These are phyloP conservation scores for Acrodontium crateriforme DNA, from an alignment of 2,329 filamentous ascomycete genomes.

Conservation along the genomic window DNA sequence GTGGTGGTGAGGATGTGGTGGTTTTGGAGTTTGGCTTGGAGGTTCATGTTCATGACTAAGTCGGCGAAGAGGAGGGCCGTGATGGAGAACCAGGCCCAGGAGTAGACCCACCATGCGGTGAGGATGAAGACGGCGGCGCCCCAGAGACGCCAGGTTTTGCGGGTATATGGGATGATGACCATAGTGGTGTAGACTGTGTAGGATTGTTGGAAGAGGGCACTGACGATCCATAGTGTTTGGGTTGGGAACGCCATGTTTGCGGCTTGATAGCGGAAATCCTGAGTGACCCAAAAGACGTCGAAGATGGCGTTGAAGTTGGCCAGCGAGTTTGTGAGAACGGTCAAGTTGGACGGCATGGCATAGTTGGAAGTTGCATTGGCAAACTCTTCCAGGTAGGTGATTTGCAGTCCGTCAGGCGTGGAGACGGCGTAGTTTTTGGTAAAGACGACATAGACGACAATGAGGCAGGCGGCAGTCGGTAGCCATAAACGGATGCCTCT, in stretches of 20 bases:
- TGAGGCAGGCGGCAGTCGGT: slow-evolving; percentile 26
- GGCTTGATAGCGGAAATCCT: slow-evolving; percentile 24
- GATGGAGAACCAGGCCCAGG: slow-evolving; percentile 34
- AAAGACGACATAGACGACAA: slow-evolving; percentile 24
- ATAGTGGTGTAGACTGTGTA: slow-evolving; percentile 35
- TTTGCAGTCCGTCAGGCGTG: too few relatives aligned
- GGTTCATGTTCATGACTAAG: slow-evolving; percentile 28
- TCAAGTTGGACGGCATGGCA: slow-evolving; percentile 17
- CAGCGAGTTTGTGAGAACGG: slow-evolving; percentile 25
- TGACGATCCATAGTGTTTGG: slow-evolving; percentile 31
- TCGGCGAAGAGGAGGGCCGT: slow-evolving; percentile 29
- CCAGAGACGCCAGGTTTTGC: slow-evolving; percentile 26
- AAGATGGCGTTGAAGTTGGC: slow-evolving; percentile 35
- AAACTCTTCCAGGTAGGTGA: slow-evolving; percentile 24
- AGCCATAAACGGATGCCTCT: slow-evolving; percentile 30
- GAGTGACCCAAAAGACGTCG: slow-evolving; percentile 32
- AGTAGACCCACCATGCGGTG: slow-evolving; percentile 34
- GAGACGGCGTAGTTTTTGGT: too few relatives aligned
- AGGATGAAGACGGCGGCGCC: slow-evolving; percentile 27
- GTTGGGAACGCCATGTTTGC: slow-evolving; percentile 29
- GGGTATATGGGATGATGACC: slow-evolving; percentile 32
- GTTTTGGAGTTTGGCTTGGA: slow-evolving; percentile 17
- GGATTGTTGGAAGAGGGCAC: slow-evolving; percentile 30
- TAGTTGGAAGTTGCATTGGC: slow-evolving; percentile 21
- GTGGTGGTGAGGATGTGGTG: slow-evolving; percentile 20